Evolutionary conservation across 2,329 filamentous ascomycete genomes (phyloP), one percentile per base, ranked within the genome.

Genomic region (Aulographum hederae): DNA sequence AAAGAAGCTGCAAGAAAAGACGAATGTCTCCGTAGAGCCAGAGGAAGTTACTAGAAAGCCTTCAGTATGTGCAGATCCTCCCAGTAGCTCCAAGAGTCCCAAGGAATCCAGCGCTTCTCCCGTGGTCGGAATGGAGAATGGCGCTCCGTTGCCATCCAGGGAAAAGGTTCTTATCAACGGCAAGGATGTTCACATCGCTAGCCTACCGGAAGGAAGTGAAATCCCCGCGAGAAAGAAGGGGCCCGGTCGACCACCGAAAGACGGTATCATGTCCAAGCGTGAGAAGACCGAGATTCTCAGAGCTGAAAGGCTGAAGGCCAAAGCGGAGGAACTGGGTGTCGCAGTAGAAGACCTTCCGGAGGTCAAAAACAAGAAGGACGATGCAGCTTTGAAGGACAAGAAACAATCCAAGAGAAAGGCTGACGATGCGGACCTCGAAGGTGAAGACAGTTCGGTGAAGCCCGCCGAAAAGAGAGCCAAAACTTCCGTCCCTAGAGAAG

Each of bases 181-280:
- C 38, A 53, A 50, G 39, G 53, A 53, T 41, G 48, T 50, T 27
- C 48, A 52, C 18, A 53, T 53, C 32, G 56, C 60, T 42, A 46
- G 47, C 17, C 40, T 56, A 6, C 50, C 51, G n/a, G 35, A 42
- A 11, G 44, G 43, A 12, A 43, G 50, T 14, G 45, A 54, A 18
- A 52, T 61, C 4, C 53, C 69, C 18, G 66, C 69, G 18, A 77
- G 70, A 52, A 74, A 77, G 39, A 72, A 78, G 41, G 79, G 79
- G 11, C 79, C 79, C 6, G 79, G 79, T n/a, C 61, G 79, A 32
- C 79, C 79, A 14, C 79, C 79, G 0, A 85, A 85, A 56, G 78
- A 85, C 44, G 79, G 79, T 18, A 67, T 82, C 46, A 80, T 84
- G 70, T 85, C 78, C 1, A 84, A 84, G 53, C 64, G 79, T 34